Conservation (phyloP, 176 grass and related monocot genomes). For the Oryza glaberrima region DNA sequence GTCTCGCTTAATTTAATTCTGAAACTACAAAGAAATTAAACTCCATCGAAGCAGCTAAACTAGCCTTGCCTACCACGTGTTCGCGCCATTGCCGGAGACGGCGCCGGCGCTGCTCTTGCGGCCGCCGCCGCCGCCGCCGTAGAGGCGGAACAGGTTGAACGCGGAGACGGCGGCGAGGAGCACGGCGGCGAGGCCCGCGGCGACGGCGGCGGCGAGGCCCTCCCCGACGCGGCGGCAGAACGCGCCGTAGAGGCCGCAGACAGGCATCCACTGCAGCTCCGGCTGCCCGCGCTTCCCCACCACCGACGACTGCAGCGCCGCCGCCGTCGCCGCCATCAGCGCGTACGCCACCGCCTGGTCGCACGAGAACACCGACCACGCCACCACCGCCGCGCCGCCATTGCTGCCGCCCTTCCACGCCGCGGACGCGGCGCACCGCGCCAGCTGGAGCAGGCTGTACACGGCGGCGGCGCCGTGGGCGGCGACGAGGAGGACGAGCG, state of each 20-base stretch:
- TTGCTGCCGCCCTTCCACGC: background rate
- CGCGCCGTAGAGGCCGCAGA: conserved; percentile 73
- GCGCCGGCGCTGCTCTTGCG: conserved; percentile 36
- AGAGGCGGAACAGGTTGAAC: conserved; percentile 89
- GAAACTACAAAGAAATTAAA: background rate
- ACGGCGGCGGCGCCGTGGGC: conserved; percentile 48
- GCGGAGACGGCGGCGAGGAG: conserved; percentile 63
- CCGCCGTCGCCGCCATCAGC: conserved; percentile 57
- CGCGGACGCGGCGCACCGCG: conserved; percentile 38
- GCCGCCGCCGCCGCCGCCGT: conserved; percentile 3
- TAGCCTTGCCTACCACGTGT: background rate
- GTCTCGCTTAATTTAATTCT: background rate
- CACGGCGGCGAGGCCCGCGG: conserved; percentile 44
- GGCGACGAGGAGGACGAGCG: conserved; percentile 69
- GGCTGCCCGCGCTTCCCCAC: conserved; percentile 58
- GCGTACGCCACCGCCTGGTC: conserved; percentile 91
- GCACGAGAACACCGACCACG: conserved; percentile 71
- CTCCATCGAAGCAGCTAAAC: background rate
- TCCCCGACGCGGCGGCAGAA: conserved; percentile 68
- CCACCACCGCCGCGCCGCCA: conserved; percentile 34
- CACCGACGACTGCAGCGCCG: conserved; percentile 60
- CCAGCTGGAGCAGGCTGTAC: conserved; percentile 76
- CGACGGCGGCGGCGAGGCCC: conserved; percentile 58
- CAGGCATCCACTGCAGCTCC: conserved; percentile 84
- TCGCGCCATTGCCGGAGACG: background rate